Evolutionary conservation across 805 yeast genomes (phyloP).

Genomic region (Nakazawaea wyomingensis): DNA sequence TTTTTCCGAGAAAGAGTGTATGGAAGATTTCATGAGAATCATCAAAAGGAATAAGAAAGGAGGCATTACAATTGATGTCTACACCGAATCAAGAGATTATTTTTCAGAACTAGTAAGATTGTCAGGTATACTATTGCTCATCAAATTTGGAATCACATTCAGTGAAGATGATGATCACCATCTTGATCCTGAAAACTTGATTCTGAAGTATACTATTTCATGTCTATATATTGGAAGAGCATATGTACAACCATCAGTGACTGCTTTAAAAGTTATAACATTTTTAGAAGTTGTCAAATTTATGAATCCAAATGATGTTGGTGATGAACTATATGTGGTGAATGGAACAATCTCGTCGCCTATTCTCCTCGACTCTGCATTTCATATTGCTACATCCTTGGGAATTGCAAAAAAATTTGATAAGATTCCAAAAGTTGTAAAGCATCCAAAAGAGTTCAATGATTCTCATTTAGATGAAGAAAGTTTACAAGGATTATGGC

Average conservation of each 20-base stretch:
- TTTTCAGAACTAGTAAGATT: slow-evolving; percentile 6
- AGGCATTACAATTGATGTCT: slow-evolving; percentile 7
- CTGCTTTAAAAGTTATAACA: background rate
- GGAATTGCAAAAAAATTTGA: slow-evolving; percentile 2
- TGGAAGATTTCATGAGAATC: slow-evolving; percentile 7
- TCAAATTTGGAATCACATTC: slow-evolving; percentile 4
- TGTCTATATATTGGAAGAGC: slow-evolving; percentile 6
- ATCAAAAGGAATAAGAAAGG: slow-evolving; percentile 11
- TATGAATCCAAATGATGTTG: slow-evolving; percentile 8
- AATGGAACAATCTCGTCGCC: background rate
- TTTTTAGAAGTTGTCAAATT: slow-evolving; percentile 1
- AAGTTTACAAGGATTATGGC: slow-evolving; percentile 5
- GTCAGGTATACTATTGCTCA: slow-evolving; percentile 6
- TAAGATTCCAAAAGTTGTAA: background rate
- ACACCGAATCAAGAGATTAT: background rate
- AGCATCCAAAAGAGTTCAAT: background rate
- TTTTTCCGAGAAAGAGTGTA: slow-evolving; percentile 2
- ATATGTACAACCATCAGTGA: slow-evolving; percentile 1
- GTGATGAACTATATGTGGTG: slow-evolving; percentile 2
- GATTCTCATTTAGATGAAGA: background rate
- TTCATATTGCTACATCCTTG: background rate
- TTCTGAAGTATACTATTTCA: slow-evolving; percentile 2
- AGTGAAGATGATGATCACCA: slow-evolving; percentile 4
- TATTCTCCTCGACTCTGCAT: background rate
- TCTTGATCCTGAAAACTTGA: slow-evolving; percentile 2